Base-by-base conservation (phyloP, 2,329 filamentous ascomycete genomes). In the Didymella pomorum region DNA sequence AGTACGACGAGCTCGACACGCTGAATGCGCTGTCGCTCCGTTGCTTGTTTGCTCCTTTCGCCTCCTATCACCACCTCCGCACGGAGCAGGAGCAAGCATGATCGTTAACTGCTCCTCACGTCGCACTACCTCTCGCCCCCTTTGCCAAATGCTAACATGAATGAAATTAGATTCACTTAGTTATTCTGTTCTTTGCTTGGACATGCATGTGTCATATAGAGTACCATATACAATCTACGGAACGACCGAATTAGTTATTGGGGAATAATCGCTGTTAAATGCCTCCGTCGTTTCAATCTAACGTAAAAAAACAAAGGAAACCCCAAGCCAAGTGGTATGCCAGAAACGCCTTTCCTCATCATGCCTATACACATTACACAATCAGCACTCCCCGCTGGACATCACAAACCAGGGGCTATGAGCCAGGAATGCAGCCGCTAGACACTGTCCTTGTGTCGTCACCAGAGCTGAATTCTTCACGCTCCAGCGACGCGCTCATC, bases 401-500 rank as follows among this genome's bases (percentile, higher is more conserved):
- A 39, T 33, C 37, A 54, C 20, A n/a, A 44, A 31, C 50, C 33
- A 14, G 45, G 9, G 3, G n/a, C 9, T 39, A 39, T 3, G 35
- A 20, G 39, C 50, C 33, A 10, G 50, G 56, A 18, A 54, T 54
- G 12, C 56, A 58, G 41, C 50, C 45, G 23, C 63, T 65, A 3
- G 63, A 65, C 21, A 58, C 58, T 23, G 58, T 63, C 12, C 42
- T 52, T 16, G 52, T 49, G 31, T 61, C 63, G 1, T 60, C 53
- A 25, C 47, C 51, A 14, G 29, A 51, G 20, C 51, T 56, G 21
- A 39, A 45, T 25, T 56, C 54, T 7, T 43, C 48, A 6, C 49
- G 41, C 31, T 66, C 56, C 26, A 66, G 42, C 20, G 55, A 56
- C 3, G 56, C 61, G 29, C 52, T 56, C 26, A 66, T 66, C 63